Percentiles rank a stretch among this genome's conserved stretches.
phyloP scores from a whole-genome alignment of 164 flowering plant species.

The Cinnamomum chago region DNA sequence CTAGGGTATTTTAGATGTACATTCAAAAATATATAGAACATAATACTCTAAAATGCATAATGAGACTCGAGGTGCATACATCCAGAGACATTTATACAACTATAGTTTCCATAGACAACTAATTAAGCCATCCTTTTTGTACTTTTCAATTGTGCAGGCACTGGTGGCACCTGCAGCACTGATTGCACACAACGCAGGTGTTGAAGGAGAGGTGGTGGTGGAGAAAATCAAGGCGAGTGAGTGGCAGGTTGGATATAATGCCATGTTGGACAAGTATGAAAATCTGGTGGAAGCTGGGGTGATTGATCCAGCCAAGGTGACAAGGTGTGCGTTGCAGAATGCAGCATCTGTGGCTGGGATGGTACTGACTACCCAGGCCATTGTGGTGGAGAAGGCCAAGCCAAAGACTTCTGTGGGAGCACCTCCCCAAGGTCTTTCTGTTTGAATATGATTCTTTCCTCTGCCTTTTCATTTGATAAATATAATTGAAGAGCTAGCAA shows the following conservation, averaged over 20 bases:
- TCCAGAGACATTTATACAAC: too few relatives aligned
- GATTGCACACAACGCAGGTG: slow-evolving; percentile 96
- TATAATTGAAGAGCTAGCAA: too few relatives aligned
- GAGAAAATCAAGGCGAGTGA: slow-evolving; percentile 80
- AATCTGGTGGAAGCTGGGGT: slow-evolving; percentile 83
- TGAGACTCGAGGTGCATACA: too few relatives aligned
- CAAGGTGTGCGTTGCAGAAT: slow-evolving; percentile 92
- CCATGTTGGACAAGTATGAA: slow-evolving; percentile 85
- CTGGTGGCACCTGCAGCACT: slow-evolving; percentile 80
- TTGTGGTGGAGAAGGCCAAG: slow-evolving; percentile 87
- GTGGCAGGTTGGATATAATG: slow-evolving; percentile 97
- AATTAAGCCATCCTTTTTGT: background rate
- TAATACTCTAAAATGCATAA: too few relatives aligned
- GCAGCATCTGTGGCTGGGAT: slow-evolving; percentile 98
- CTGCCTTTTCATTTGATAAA: background rate
- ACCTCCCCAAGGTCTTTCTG: slow-evolving; percentile 57
- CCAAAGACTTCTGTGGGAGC: slow-evolving; percentile 56
- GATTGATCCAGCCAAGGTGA: slow-evolving; percentile 97
- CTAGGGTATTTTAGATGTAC: too few relatives aligned
- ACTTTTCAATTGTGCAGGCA: slow-evolving; percentile 49
- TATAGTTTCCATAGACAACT: too few relatives aligned
- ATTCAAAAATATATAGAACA: too few relatives aligned
- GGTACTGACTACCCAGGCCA: slow-evolving; percentile 99
- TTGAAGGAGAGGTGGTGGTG: slow-evolving; percentile 98
- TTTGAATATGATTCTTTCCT: slow-evolving; percentile 22